These are phyloP conservation scores for Ophiostoma quercus DNA, from an alignment of 2,329 filamentous ascomycete species.

Conservation along the genomic window DNA sequence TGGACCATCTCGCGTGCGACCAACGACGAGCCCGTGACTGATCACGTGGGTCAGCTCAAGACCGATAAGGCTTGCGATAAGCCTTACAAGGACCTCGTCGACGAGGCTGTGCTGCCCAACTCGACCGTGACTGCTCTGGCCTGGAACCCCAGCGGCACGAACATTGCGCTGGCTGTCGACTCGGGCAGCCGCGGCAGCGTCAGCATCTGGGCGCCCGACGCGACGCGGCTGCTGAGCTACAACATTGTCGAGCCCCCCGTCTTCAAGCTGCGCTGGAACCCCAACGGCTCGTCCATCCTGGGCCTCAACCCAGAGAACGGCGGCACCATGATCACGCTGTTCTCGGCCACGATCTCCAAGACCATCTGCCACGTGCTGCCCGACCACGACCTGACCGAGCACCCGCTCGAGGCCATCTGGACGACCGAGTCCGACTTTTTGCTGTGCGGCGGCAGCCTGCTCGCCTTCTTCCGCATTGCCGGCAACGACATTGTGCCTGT, in stretches of 20 bases:
- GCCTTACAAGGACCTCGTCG: conserved; percentile 46
- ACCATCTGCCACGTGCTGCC: conserved; percentile 46
- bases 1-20: conserved; percentile 56
- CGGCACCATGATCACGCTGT: conserved; percentile 53
- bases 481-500: conserved; percentile 43
- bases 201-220: conserved; percentile 52
- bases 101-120: conserved; percentile 48
- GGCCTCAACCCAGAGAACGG: conserved; percentile 52
- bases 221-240: conserved; percentile 48
- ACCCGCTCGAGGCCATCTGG: conserved; percentile 56
- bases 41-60: conserved; percentile 37
- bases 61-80: conserved; percentile 29
- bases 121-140: conserved; percentile 55
- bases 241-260: conserved; percentile 57
- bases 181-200: conserved; percentile 49
- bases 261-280: conserved; percentile 58
- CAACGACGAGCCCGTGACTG: conserved; percentile 42
- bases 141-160: conserved; percentile 54
- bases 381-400: conserved; percentile 46
- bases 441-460: conserved; percentile 52
- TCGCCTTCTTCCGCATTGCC: conserved; percentile 46
- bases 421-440: conserved; percentile 54
- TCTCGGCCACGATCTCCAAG: conserved; percentile 41
- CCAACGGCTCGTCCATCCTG: conserved; percentile 49
- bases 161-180: conserved; percentile 56